Conservation (phyloP, 345 rosid genomes). For the Gossypium bickii region DNA sequence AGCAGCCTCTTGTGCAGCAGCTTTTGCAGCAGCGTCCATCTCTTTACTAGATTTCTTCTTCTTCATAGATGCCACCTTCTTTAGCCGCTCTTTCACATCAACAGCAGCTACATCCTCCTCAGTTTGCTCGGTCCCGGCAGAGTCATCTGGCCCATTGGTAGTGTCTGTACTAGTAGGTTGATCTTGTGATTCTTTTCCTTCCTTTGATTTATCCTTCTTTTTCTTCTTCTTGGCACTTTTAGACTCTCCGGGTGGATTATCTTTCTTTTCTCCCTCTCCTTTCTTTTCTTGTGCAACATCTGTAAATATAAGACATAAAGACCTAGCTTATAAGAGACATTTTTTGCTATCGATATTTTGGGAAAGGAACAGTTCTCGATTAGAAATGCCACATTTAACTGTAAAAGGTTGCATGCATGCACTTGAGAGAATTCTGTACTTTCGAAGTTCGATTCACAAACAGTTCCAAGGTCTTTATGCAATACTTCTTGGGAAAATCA, state of each 20-base stretch:
- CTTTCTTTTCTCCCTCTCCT: conserved; percentile 47
- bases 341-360: background rate
- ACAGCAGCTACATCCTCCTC: conserved; percentile 41
- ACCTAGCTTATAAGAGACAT: background rate
- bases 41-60: conserved; percentile 3
- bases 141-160: conserved; percentile 28
- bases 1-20: conserved; percentile 70
- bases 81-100: conserved; percentile 55
- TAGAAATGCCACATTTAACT: background rate
- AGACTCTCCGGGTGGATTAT: conserved; percentile 43
- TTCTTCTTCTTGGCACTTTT: conserved; percentile 63
- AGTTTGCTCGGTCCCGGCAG: conserved; percentile 27
- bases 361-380: background rate
- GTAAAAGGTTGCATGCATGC: background rate
- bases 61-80: conserved; percentile 14
- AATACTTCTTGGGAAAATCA: background rate
- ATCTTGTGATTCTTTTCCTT: conserved; percentile 41
- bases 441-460: background rate
- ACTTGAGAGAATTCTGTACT: background rate
- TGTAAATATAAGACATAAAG: conserved; percentile 15
- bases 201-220: conserved; percentile 50
- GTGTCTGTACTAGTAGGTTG: conserved; percentile 27
- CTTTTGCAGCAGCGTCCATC: conserved; percentile 58
- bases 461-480: background rate
- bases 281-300: conserved; percentile 46